Base-by-base conservation (phyloP, 345 rosid genomes). In the Luvunga scandens region DNA sequence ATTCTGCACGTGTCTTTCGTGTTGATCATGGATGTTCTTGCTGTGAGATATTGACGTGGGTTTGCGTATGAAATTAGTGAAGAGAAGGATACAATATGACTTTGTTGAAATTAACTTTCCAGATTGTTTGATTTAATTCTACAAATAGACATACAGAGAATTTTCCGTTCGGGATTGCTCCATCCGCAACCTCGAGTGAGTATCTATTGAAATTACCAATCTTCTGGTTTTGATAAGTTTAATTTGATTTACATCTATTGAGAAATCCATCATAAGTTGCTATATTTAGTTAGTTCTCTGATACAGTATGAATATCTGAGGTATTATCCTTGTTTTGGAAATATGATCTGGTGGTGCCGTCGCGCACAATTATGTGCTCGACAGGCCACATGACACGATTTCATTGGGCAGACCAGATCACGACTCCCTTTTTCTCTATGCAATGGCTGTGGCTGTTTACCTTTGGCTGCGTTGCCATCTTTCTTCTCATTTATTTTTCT, bases 181-280 rank as follows among this genome's bases (percentile, higher is more conserved):
- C 91, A 92, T 89, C 97, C 99, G 1, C 94, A 92, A 72, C 97
- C 99, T 64, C 91, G 98, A 78, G 99, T 95, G 79, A 81, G 99
- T 87, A 73, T 80, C 77, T 62, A 16, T 70, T 75, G 64, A 66
- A 55, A 48, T 63, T 76, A 36, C 63, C 55, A 39, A 31, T 76
- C 22, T 76, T 12, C 65, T 66, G 21, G 9, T 18, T 63, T 67
- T 28, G 24, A 75, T 67, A 30, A 19, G 27, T 56, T 48, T 70
- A 38, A 66, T 77, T 77, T 61, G 38, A 27, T n/a, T 34, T 13
- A 7, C 31, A 22, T 71, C 53, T 13, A 6, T 57, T n/a, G 30
- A 4, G 13, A 22, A 48, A 2, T 12, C 31, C 31, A 18, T 13
- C 27, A 27, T 38, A 68, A 18, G 21, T 28, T 48, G 73, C 61